Base-by-base conservation (phyloP, 202 grass and related monocot species). In the Panicum hallii region DNA sequence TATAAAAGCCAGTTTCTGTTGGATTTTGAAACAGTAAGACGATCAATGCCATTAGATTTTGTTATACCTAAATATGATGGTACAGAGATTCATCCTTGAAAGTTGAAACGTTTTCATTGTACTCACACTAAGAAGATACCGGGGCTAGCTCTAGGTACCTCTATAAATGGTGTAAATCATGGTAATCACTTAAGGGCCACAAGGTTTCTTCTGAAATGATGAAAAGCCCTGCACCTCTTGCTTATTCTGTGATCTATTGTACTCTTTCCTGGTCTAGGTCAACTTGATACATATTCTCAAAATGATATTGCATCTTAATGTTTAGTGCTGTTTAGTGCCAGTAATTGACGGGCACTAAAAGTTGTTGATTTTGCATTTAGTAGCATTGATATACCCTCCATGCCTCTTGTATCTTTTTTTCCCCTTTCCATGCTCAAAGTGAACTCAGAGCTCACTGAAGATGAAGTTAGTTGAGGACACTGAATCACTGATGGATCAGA, bases 281-380 rank as follows among this genome's bases (percentile, higher is more conserved):
- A 28, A 28, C 57, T 45, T 57, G 36, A 10, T 61, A 45, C 40
- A 60, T 77, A 43, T 17, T 41, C 17, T 42, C 36, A n/a, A 19
- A 68, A 44, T 68, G 42, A 68, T 44, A 68, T 43, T 68, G 40
- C 66, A 44, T 68, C 40, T 68, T 68, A 68, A 66, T 67, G 40
- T 17, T 54, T 16, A 54, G 50, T 54, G 50, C 50, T 67, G 40
- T 16, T 54, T 15, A 54, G 52, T 54, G 52, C 52, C n/a, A 16
- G 46, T 47, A 71, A 47, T 43, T 9, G 68, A 48, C 0, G 68
- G 30, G 4, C 45, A 50, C 14, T 32, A 58, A 22, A 52, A 52
- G 0, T 52, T 52, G 49, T 16, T 28, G n/a, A 8, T 53, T 50
- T 53, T 52, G 15, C 8, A 4, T 20, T 49, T 65, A 64, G 26